phyloP scores from a whole-genome alignment of 139 green algal genomes.

The Coelastrella sp. region DNA sequence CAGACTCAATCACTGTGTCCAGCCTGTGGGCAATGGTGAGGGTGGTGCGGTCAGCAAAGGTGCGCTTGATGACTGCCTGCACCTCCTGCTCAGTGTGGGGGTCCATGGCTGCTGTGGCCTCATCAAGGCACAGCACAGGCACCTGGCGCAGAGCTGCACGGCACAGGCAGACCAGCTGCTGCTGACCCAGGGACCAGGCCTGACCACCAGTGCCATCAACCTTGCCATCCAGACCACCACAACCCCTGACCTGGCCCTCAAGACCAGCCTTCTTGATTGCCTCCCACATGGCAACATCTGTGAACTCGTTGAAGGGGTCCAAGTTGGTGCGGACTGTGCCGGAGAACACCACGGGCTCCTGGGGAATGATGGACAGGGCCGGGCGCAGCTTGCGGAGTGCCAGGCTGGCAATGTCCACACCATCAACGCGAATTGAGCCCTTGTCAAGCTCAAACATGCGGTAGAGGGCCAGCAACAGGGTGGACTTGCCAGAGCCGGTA shows the following conservation, averaged over 20 bases:
- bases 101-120: constrained; percentile 78
- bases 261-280: too few species aligned
- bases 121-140: constrained; percentile 78
- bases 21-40: constrained; percentile 79
- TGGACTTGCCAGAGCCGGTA: too few species aligned
- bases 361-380: neutral
- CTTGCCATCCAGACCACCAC: too few species aligned
- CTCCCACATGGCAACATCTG: too few species aligned
- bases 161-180: constrained; percentile 64
- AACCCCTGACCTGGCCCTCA: too few species aligned
- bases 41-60: constrained; percentile 75
- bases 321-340: too few species aligned
- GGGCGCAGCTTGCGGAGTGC: constrained; percentile 65
- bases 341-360: too few species aligned
- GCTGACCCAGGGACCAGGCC: too few species aligned
- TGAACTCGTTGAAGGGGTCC: too few species aligned
- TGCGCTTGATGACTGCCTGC: constrained; percentile 64
- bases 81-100: constrained; percentile 58
- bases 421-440: constrained; percentile 73
- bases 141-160: constrained; percentile 74
- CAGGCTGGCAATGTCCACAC: constrained; percentile 73
- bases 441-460: constrained; percentile 70
- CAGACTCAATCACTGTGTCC: constrained; percentile 83
- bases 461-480: too few species aligned
- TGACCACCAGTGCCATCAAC: too few species aligned